A percentile compares a stretch with the other conserved stretches of the same genome.
Conservation (phyloP, 2,329 filamentous ascomycete species). For the Colletotrichum ledebouriae region DNA sequence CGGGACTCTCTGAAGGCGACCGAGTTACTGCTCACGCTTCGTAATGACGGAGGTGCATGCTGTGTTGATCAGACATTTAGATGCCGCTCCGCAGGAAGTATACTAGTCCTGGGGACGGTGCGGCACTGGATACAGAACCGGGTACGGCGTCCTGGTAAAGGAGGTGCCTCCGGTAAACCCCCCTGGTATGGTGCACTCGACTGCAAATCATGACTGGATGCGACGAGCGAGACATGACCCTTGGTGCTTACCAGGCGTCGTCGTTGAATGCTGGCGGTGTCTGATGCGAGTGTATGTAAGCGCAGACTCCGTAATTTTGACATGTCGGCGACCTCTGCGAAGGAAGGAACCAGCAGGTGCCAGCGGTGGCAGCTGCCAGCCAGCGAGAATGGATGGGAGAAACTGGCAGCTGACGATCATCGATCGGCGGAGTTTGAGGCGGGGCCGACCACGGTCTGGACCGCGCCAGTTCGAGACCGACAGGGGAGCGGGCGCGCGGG, state of each 20-base stretch:
- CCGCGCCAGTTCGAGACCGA: constrained; percentile 30
- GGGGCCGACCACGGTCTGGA: constrained; percentile 36
- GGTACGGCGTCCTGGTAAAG: constrained; percentile 1
- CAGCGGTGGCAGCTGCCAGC: no score
- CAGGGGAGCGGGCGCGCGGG: constrained; percentile 1
- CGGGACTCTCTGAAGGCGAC: neutral
- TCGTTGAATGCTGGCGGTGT: neutral
- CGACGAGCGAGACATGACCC: constrained; percentile 7
- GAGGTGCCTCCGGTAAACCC: neutral
- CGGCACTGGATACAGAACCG: constrained; percentile 9
- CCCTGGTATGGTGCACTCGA: no score
- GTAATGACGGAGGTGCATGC: neutral
- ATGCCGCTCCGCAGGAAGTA: neutral
- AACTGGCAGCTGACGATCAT: constrained; percentile 35
- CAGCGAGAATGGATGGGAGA: constrained; percentile 14
- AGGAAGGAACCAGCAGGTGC: no score
- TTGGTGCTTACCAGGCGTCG: neutral
- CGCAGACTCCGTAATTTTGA: neutral
- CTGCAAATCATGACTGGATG: no score
- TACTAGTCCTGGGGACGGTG: neutral
- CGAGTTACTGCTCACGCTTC: neutral
- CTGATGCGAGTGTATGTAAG: neutral
- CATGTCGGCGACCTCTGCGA: neutral
- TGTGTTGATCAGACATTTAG: neutral
- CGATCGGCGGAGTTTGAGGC: constrained; percentile 27